Base-by-base conservation (phyloP, 2,329 filamentous ascomycete species). In the Cryphonectria parasitica region DNA sequence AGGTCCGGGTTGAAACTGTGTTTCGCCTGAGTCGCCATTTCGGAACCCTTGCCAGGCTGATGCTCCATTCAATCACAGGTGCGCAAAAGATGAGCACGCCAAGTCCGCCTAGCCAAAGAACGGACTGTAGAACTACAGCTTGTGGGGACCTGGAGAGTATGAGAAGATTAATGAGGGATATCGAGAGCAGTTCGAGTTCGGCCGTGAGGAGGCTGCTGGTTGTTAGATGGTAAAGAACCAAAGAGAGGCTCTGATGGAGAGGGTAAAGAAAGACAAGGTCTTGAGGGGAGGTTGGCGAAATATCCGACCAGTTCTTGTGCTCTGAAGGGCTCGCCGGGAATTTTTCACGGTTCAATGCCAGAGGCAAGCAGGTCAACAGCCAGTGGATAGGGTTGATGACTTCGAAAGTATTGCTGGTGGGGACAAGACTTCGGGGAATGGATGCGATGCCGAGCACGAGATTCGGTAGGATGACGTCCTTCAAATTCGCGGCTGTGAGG, bases 151-250 rank as follows among this genome's bases (percentile, higher is more conserved):
- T 83, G 0, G 94, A 90, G 72, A 97, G 87, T 1, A 97, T 79
- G 0, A 97, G 83, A 19, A 98, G 82, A 76, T 97, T 94, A 76
- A 98, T 91, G 19, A 99, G 85, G 1, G 90, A 90, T 54, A 92
- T 88, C 0, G 95, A 95, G 22, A 98, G 87, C 13, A 99, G 85
- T 76, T 98, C 94, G 58, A 98, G 86, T 80, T 99, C 96, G 6
- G 96, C 90, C 1, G 92, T 88, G 66, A 98, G 85, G 58, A 98
- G 86, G 80, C 95, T 98, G 1, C 94, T 97, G 0, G 93, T 95
- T 1, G 95, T 95, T 73, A 98, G 86, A 77, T 92, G 90, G 76
- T 93, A 89, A 69, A 98, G 80, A 41, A 92, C 89, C 41, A 87
- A 84, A 77, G 93, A 89, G 34, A 97, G 83, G 41, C 90, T 90